phyloP scores from a whole-genome alignment of 2,329 filamentous ascomycete genomes.

The Teratosphaeria destructans region DNA sequence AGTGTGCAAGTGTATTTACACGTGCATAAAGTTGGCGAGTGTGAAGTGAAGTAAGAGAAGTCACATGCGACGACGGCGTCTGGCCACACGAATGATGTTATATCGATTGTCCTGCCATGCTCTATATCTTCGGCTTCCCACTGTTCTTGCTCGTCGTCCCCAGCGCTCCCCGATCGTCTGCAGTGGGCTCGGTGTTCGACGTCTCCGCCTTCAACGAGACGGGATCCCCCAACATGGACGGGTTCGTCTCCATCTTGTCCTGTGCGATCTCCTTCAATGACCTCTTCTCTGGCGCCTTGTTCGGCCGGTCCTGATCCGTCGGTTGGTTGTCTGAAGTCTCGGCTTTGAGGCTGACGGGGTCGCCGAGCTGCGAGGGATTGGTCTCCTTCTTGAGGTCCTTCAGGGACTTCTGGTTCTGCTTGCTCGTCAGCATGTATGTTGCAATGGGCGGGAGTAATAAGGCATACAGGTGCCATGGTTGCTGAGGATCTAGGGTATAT shows the following conservation, averaged over 20 bases:
- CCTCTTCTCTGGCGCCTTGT: conserved; percentile 8
- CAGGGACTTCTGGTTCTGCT: conserved; percentile 6
- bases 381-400: conserved; percentile 10
- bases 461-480: neutral
- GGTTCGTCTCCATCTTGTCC: conserved; percentile 18
- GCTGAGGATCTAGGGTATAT: neutral
- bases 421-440: neutral
- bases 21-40: neutral
- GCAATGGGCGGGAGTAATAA: neutral
- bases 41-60: neutral
- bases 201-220: conserved; percentile 28
- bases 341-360: conserved; percentile 27
- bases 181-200: conserved; percentile 17
- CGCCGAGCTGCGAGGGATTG: conserved; percentile 26
- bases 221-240: conserved; percentile 23
- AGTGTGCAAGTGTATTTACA: neutral
- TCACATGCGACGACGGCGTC: neutral
- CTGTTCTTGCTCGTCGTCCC: conserved; percentile 6
- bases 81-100: neutral
- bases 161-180: conserved; percentile 19
- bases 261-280: conserved; percentile 17
- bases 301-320: conserved; percentile 15
- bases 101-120: neutral
- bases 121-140: conserved; percentile 25
- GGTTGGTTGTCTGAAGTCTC: conserved; percentile 24